Evolutionary conservation across 2,329 filamentous ascomycete species (phyloP).

Genomic region (Escovopsis weberi): DNA sequence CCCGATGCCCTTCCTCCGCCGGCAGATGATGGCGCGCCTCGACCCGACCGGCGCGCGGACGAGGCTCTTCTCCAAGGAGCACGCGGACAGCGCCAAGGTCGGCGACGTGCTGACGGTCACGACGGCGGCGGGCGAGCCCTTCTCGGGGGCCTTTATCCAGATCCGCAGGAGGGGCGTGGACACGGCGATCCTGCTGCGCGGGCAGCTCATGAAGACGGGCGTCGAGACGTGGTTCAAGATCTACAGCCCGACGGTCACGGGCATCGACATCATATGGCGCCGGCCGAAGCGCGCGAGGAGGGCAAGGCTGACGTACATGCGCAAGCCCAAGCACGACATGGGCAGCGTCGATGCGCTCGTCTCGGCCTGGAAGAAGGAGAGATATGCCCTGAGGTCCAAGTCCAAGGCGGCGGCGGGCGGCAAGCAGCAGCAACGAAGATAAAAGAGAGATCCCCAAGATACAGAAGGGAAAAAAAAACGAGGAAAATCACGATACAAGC

Average conservation of each 20-base stretch:
- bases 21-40: slow-evolving; percentile 55
- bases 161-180: slow-evolving; percentile 82
- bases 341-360: slow-evolving; percentile 75
- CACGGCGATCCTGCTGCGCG: slow-evolving; percentile 73
- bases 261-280: slow-evolving; percentile 87
- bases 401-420: slow-evolving; percentile 12
- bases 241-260: slow-evolving; percentile 76
- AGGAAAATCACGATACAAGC: not conserved
- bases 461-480: too few species aligned
- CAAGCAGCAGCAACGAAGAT: not conserved
- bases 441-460: not conserved
- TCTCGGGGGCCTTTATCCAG: slow-evolving; percentile 75
- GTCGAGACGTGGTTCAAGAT: slow-evolving; percentile 98
- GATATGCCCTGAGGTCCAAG: slow-evolving; percentile 23
- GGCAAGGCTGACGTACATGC: slow-evolving; percentile 82
- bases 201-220: slow-evolving; percentile 71
- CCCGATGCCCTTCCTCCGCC: slow-evolving; percentile 52
- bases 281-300: slow-evolving; percentile 71
- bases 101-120: slow-evolving; percentile 90
- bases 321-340: slow-evolving; percentile 74
- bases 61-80: slow-evolving; percentile 63
- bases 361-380: slow-evolving; percentile 32
- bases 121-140: slow-evolving; percentile 67
- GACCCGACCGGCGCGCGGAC: slow-evolving; percentile 77
- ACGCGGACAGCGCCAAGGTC: slow-evolving; percentile 63